Conservation (phyloP, 192 early-diverging fungal genomes). For the Backusella mclennaniae region DNA sequence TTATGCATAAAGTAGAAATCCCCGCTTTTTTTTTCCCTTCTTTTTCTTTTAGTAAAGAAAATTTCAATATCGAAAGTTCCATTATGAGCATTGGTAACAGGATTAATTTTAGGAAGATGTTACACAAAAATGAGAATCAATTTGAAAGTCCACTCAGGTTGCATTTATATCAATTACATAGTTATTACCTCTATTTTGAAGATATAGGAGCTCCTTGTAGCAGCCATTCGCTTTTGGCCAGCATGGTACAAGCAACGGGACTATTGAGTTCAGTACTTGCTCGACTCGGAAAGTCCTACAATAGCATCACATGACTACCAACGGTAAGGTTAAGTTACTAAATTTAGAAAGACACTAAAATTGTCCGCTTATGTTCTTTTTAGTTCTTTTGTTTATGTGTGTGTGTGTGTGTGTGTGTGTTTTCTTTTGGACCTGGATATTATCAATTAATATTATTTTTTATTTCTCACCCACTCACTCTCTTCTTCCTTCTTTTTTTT, state of each 20-base stretch:
- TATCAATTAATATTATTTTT: background rate
- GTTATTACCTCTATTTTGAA: too few species aligned
- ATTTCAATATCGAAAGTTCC: too few species aligned
- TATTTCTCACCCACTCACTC: background rate
- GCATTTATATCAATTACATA: too few species aligned
- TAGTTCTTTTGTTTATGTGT: background rate
- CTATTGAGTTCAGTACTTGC: background rate
- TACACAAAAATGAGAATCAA: too few species aligned
- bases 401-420: background rate
- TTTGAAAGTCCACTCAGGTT: too few species aligned
- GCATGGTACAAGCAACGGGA: background rate
- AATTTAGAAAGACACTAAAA: background rate
- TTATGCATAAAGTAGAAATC: too few species aligned
- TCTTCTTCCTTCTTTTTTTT: background rate
- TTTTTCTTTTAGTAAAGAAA: too few species aligned
- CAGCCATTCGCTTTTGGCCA: background rate
- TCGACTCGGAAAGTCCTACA: background rate
- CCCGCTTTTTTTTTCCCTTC: too few species aligned
- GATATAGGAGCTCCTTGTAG: too few species aligned
- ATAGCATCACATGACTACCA: background rate
- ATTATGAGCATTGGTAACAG: too few species aligned
- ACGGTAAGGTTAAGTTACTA: background rate
- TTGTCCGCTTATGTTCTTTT: background rate
- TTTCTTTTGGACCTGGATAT: background rate
- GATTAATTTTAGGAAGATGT: too few species aligned